A percentile compares a stretch with the other conserved stretches of the same genome.
Conservation (phyloP, 1,284 basidiomycete genomes). For the Psilocybe mexicana region DNA sequence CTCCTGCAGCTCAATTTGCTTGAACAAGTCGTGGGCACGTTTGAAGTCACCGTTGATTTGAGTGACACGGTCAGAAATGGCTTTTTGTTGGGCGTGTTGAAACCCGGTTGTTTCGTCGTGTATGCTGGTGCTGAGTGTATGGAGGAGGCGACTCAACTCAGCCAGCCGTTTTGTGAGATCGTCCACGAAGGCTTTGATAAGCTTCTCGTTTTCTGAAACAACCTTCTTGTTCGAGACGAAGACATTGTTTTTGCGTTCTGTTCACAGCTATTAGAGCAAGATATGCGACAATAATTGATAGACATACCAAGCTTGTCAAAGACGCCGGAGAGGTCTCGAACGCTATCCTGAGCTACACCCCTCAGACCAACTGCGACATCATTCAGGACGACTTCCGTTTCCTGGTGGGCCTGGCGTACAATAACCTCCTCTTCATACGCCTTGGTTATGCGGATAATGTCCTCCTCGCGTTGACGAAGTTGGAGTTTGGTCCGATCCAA, state of each 20-base stretch:
- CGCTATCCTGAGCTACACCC: conserved; percentile 64
- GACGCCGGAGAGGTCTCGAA: conserved; percentile 72
- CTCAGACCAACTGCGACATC: conserved; percentile 71
- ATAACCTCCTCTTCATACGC: conserved; percentile 78
- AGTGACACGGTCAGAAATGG: conserved; percentile 51
- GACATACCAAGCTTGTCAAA: conserved; percentile 82
- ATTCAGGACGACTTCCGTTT: conserved; percentile 74
- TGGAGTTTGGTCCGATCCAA: conserved; percentile 57
- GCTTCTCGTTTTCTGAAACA: conserved; percentile 63
- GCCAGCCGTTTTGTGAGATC: conserved; percentile 60
- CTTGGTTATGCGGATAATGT: conserved; percentile 55
- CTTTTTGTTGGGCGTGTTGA: conserved; percentile 56
- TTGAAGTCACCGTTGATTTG: conserved; percentile 64
- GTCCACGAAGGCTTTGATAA: conserved; percentile 52
- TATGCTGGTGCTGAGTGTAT: conserved; percentile 54
- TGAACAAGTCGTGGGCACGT: conserved; percentile 56
- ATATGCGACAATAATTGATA: neutral
- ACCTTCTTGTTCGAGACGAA: conserved; percentile 68
- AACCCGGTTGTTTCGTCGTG: conserved; percentile 58
- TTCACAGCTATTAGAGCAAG: neutral
- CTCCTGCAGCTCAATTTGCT: conserved; percentile 59
- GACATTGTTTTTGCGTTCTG: conserved; percentile 76
- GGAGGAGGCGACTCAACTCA: conserved; percentile 61
- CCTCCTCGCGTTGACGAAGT: conserved; percentile 52
- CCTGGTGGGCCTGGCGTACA: conserved; percentile 75